Evolutionary conservation across 495 filamentous ascomycete genomes (phyloP).

Genomic region (Xylaria curta): DNA sequence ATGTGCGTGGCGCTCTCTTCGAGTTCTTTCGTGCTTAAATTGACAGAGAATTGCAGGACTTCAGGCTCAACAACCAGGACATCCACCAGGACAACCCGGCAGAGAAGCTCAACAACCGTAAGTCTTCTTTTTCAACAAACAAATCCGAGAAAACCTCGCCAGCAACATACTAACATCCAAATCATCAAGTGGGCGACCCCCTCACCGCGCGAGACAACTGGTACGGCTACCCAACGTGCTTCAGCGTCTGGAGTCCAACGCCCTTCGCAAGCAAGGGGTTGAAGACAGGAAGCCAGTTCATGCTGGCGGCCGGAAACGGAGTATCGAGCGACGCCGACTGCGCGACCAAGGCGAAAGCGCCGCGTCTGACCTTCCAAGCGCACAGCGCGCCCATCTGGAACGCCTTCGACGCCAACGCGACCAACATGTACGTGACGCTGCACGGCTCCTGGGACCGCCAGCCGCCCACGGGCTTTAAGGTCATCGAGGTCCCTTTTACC

Average conservation of each 20-base stretch:
- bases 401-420: slow-evolving; percentile 49
- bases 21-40: neutral
- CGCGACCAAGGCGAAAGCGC: slow-evolving; percentile 47
- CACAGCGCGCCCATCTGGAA: slow-evolving; percentile 66
- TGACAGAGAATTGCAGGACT: slow-evolving; percentile 35
- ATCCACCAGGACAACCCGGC: slow-evolving; percentile 72
- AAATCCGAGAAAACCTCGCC: too few relatives aligned
- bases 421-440: slow-evolving; percentile 65
- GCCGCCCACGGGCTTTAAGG: slow-evolving; percentile 48
- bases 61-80: slow-evolving; percentile 54
- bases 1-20: slow-evolving; percentile 49
- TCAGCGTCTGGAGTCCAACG: slow-evolving; percentile 63
- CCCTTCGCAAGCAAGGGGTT: slow-evolving; percentile 50
- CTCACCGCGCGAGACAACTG: slow-evolving; percentile 47
- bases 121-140: too few relatives aligned
- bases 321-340: slow-evolving; percentile 60
- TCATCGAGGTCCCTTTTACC: slow-evolving; percentile 48
- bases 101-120: slow-evolving; percentile 71
- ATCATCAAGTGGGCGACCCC: slow-evolving; percentile 41
- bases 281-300: slow-evolving; percentile 60
- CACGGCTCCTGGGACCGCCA: slow-evolving; percentile 65
- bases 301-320: slow-evolving; percentile 48
- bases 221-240: slow-evolving; percentile 75
- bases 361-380: slow-evolving; percentile 60
- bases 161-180: neutral